Evolutionary conservation across 2,329 filamentous ascomycete genomes (phyloP).

Genomic region (Acrocalymma vagum): DNA sequence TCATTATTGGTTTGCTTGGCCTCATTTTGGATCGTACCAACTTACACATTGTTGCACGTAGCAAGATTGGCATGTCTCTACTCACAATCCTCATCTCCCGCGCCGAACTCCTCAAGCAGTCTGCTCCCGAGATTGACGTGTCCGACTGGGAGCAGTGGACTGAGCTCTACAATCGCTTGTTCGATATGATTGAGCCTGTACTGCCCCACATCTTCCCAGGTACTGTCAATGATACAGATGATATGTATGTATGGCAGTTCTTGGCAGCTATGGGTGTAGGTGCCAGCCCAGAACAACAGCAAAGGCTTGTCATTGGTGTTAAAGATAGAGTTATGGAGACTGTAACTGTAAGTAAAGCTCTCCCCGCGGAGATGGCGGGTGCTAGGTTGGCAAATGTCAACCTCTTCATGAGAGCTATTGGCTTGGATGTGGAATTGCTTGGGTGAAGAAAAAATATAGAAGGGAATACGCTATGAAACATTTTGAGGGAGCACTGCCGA

Average conservation of each 20-base stretch:
- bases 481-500: conserved; percentile 2
- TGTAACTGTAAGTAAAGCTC: conserved; percentile 84
- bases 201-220: conserved; percentile 89
- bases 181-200: conserved; percentile 84
- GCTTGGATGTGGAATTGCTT: conserved; percentile 89
- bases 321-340: conserved; percentile 99
- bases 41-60: conserved; percentile 83
- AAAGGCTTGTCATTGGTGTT: conserved; percentile 90
- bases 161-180: conserved; percentile 82
- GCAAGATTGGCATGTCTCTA: conserved; percentile 86
- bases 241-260: conserved; percentile 98
- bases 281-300: conserved; percentile 92
- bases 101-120: conserved; percentile 91
- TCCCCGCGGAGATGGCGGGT: conserved; percentile 85
- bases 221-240: conserved; percentile 87
- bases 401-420: conserved; percentile 97
- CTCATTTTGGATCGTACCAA: conserved; percentile 84
- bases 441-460: conserved; percentile 58
- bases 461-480: not conserved
- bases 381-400: conserved; percentile 92
- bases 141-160: conserved; percentile 82
- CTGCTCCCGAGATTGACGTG: conserved; percentile 69
- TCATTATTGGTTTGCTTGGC: conserved; percentile 88
- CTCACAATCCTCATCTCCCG: conserved; percentile 94
- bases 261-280: conserved; percentile 94